Evolutionary conservation across 352 stramenopile genomes (phyloP).

Genomic region (Phytophthora pisi): DNA sequence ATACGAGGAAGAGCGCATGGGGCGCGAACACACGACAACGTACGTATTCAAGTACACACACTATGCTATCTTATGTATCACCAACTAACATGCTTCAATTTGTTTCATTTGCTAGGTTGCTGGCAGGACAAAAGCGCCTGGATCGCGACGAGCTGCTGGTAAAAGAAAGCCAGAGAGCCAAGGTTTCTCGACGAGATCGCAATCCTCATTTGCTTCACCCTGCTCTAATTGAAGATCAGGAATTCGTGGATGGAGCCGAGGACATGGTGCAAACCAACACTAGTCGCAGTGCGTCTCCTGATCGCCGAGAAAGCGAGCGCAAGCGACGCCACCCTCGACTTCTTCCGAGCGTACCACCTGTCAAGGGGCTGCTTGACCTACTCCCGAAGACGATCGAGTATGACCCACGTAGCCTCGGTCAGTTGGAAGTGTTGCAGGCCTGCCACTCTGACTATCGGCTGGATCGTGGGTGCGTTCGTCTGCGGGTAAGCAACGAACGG

Average conservation of each 20-base stretch:
- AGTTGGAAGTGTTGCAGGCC: slow-evolving; percentile 81
- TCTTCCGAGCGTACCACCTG: slow-evolving; percentile 78
- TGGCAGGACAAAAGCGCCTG: slow-evolving; percentile 78
- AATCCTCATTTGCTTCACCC: slow-evolving; percentile 71
- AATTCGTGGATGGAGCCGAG: slow-evolving; percentile 11
- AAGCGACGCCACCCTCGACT: slow-evolving; percentile 71
- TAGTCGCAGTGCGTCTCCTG: slow-evolving; percentile 9
- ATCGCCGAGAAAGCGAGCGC: slow-evolving; percentile 43
- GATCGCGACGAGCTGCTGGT: slow-evolving; percentile 80
- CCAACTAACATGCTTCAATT: slow-evolving; percentile 10
- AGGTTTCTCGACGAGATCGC: slow-evolving; percentile 35
- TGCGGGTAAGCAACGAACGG: slow-evolving; percentile 72
- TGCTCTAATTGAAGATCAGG: slow-evolving; percentile 26
- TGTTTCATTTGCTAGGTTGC: slow-evolving; percentile 38
- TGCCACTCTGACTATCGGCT: slow-evolving; percentile 78
- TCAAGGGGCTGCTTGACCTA: slow-evolving; percentile 85
- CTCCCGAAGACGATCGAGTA: slow-evolving; percentile 72
- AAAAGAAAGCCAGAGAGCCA: slow-evolving; percentile 62
- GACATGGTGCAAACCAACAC: slow-evolving; percentile 7
- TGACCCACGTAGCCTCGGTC: slow-evolving; percentile 57
- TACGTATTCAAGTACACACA: slow-evolving; percentile 31
- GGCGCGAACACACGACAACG: slow-evolving; percentile 70
- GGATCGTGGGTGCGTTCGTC: slow-evolving; percentile 69
- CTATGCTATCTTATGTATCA: background rate
- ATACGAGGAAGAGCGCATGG: slow-evolving; percentile 77